Percentiles rank a stretch among this genome's conserved stretches.
phyloP scores from a whole-genome alignment of 1,139 yeast genomes.

The Hansenula sp. region DNA sequence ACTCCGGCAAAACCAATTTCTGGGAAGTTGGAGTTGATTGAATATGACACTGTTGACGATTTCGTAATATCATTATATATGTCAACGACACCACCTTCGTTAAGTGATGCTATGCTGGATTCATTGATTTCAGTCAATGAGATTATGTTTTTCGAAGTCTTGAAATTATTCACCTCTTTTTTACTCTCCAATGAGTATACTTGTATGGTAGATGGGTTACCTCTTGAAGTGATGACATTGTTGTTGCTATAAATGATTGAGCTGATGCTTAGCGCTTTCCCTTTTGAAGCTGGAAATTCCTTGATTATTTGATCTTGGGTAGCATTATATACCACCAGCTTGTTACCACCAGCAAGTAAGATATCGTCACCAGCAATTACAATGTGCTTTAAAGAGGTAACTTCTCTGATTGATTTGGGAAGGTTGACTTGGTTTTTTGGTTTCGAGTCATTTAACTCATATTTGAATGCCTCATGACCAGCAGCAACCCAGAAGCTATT shows the following conservation, averaged over 20 bases:
- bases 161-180: neutral
- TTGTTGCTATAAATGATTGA: neutral
- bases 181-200: neutral
- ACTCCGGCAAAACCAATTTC: conserved; percentile 9
- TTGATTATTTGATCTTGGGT: neutral
- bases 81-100: conserved; percentile 1
- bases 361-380: conserved; percentile 4
- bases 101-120: neutral
- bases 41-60: conserved; percentile 13
- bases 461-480: conserved; percentile 20
- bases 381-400: neutral
- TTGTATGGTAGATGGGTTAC: neutral
- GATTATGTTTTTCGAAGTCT: neutral
- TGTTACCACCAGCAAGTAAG: conserved; percentile 1
- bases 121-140: neutral
- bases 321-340: neutral
- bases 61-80: conserved; percentile 11
- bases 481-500: conserved; percentile 24
- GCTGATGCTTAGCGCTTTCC: neutral
- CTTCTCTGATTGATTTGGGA: conserved; percentile 3
- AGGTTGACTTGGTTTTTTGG: conserved; percentile 12
- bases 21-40: conserved; percentile 14
- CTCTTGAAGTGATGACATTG: neutral
- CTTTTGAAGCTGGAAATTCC: neutral
- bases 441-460: conserved; percentile 21